Evolutionary conservation across 2,329 filamentous ascomycete species (phyloP).

Genomic region (Cercospora berteroae): DNA sequence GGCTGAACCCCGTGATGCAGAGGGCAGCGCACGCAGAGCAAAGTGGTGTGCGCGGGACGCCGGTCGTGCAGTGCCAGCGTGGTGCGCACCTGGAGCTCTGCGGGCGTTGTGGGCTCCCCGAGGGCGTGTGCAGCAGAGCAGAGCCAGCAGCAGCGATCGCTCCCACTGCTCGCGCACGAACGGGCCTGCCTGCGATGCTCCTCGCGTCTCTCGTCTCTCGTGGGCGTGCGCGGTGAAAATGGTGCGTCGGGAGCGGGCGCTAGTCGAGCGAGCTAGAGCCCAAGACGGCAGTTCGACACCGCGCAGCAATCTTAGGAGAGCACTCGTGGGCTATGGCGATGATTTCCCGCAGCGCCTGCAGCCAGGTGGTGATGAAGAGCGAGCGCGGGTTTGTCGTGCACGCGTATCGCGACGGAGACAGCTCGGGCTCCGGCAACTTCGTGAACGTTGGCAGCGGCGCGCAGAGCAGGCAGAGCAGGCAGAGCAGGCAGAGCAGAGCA

Average conservation of each 20-base stretch:
- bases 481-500: not conserved
- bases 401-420: conserved; percentile 2
- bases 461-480: not conserved
- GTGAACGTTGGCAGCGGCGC: not conserved
- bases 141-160: not conserved
- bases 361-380: not conserved
- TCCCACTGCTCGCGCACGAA: not conserved
- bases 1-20: conserved; percentile 17
- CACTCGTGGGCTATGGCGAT: conserved; percentile 4
- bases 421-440: not conserved
- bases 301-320: conserved; percentile 13
- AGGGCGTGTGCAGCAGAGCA: not conserved
- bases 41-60: conserved; percentile 19
- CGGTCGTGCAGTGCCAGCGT: conserved; percentile 4
- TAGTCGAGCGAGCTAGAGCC: conserved; percentile 12
- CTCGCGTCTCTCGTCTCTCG: no score
- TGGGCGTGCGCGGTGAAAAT: conserved; percentile 1
- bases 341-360: not conserved
- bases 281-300: conserved; percentile 17
- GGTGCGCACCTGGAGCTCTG: conserved; percentile 2
- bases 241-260: conserved; percentile 18
- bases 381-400: not conserved
- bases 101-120: not conserved
- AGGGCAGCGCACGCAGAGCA: not conserved
- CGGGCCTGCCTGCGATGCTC: not conserved